Conservation (phyloP, 306 rosid genomes). For the Citrullus amarus region DNA sequence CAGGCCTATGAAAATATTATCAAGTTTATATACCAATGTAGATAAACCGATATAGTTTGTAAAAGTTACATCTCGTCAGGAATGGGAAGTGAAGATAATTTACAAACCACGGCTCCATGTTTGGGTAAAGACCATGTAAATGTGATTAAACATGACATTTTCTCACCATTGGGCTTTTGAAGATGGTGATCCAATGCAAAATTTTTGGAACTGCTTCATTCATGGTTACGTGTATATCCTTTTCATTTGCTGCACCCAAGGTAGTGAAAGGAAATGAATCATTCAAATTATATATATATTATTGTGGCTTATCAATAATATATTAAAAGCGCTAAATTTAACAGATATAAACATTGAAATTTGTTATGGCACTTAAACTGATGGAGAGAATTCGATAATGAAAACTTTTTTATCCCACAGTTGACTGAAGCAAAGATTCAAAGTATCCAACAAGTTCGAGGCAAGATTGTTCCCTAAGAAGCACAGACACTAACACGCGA, state of each 20-base stretch:
- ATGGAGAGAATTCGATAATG: neutral
- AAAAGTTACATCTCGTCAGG: neutral
- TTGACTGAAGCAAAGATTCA: neutral
- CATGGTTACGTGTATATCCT: conserved; percentile 46
- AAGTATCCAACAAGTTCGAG: neutral
- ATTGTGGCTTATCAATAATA: neutral
- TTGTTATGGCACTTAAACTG: neutral
- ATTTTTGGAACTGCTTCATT: conserved; percentile 63
- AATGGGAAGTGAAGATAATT: neutral
- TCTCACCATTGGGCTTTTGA: conserved; percentile 54
- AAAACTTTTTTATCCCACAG: neutral
- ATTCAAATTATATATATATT: neutral
- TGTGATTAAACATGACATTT: conserved; percentile 8
- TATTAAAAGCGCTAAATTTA: neutral
- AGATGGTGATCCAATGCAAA: conserved; percentile 52
- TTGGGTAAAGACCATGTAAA: neutral
- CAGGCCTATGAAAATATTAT: neutral
- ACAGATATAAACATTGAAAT: neutral
- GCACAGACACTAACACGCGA: too few relatives aligned
- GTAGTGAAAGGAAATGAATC: neutral
- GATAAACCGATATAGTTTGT: neutral
- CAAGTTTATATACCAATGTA: neutral
- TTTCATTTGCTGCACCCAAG: conserved; percentile 47
- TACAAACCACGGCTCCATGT: neutral
- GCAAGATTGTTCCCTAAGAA: neutral